Conservation (phyloP, 108 stramenopile species). For the Bacterosira constricta region DNA sequence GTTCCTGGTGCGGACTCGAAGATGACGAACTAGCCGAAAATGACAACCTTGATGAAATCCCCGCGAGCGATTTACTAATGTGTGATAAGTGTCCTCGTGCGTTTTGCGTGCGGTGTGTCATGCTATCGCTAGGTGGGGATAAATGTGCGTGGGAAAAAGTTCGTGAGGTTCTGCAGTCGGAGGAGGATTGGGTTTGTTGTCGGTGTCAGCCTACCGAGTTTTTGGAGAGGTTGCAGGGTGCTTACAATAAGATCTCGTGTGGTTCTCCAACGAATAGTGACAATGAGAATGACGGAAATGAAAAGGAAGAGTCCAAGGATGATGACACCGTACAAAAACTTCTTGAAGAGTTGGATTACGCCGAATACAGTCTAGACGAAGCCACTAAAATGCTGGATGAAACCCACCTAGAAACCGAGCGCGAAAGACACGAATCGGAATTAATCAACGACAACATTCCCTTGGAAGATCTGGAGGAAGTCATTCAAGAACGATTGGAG, state of each 20-base stretch:
- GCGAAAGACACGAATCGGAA: conserved; percentile 21
- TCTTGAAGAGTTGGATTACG: conserved; percentile 17
- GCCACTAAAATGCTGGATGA: not conserved
- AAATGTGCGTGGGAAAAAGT: conserved; percentile 7
- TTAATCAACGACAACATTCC: not conserved
- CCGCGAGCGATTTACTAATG: conserved; percentile 30
- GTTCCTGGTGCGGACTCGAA: conserved; percentile 45
- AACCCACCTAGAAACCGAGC: not conserved
- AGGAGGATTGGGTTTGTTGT: conserved; percentile 44
- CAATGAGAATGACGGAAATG: not conserved
- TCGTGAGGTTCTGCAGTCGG: not conserved
- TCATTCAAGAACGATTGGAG: conserved; percentile 22
- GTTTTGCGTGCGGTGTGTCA: conserved; percentile 49
- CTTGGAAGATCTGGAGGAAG: conserved; percentile 18
- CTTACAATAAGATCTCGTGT: not conserved
- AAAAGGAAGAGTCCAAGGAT: not conserved
- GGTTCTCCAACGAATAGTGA: not conserved
- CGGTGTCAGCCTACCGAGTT: conserved; percentile 38
- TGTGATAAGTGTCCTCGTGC: conserved; percentile 57
- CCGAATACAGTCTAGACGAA: not conserved
- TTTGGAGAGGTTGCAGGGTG: conserved; percentile 24
- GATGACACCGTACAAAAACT: not conserved
- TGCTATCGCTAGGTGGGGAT: conserved; percentile 25
- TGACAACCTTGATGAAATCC: not conserved
- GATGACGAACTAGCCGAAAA: not conserved